Percentiles rank a stretch among this genome's conserved stretches.
phyloP scores from a whole-genome alignment of 345 rosid species.

The Excoecaria cochinchinensis region DNA sequence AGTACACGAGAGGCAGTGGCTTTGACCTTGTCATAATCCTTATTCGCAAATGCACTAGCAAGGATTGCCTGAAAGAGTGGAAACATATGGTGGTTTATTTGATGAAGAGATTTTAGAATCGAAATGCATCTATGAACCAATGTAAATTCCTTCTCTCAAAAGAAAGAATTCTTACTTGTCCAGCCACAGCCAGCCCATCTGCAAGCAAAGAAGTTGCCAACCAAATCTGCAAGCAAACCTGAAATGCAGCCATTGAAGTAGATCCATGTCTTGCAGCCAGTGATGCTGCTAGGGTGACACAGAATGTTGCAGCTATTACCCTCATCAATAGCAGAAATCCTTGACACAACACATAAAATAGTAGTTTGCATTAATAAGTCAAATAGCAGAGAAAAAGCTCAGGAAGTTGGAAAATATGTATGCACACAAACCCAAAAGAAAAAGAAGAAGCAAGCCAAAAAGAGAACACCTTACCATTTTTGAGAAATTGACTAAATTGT shows the following conservation, averaged over 20 bases:
- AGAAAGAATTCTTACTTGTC: conserved; percentile 25
- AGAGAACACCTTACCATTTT: conserved; percentile 16
- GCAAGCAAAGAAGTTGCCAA: conserved; percentile 33
- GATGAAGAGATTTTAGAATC: too few species aligned
- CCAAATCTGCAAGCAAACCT: conserved; percentile 33
- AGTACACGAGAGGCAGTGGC: conserved; percentile 19
- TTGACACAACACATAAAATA: conserved; percentile 1
- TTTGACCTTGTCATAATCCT: conserved; percentile 17
- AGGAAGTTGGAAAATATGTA: neutral
- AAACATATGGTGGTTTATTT: too few species aligned
- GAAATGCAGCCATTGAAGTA: conserved; percentile 37
- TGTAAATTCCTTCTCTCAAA: neutral
- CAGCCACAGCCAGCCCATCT: conserved; percentile 33
- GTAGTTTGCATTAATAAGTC: neutral
- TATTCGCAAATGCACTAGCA: conserved; percentile 29
- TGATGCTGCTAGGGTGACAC: conserved; percentile 33
- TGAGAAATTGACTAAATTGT: conserved; percentile 27
- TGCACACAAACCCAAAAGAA: too few species aligned
- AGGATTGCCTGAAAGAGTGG: conserved; percentile 15
- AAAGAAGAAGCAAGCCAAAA: neutral
- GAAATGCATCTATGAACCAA: neutral
- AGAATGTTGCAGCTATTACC: conserved; percentile 33
- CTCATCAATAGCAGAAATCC: conserved; percentile 29
- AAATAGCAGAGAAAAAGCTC: neutral
- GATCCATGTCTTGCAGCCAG: conserved; percentile 30